Conservation (phyloP, 331 rosid genomes). For the Ulmus americana region DNA sequence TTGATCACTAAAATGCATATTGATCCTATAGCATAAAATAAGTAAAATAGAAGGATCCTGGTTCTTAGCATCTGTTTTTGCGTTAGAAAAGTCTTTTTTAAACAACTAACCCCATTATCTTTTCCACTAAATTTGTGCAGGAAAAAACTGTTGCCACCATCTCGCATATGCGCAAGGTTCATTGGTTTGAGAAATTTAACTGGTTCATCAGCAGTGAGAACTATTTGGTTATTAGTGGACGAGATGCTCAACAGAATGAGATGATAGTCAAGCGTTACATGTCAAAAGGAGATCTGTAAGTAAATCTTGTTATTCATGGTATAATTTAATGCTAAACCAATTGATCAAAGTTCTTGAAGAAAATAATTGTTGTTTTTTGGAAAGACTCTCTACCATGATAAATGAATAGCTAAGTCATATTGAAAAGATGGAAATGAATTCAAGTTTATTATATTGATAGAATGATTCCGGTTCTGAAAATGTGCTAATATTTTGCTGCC, state of each 20-base stretch:
- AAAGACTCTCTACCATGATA: too few species aligned
- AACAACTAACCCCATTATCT: neutral
- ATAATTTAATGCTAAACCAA: neutral
- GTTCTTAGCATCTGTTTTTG: too few species aligned
- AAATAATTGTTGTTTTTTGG: neutral
- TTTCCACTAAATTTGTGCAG: constrained; percentile 40
- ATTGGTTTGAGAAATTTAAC: constrained; percentile 98
- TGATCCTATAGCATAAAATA: too few species aligned
- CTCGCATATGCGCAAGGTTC: constrained; percentile 96
- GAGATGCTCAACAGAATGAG: constrained; percentile 99
- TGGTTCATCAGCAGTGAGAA: constrained; percentile 99
- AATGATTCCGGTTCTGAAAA: neutral
- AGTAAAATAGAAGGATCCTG: too few species aligned
- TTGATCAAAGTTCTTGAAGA: neutral
- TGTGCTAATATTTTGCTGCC: neutral
- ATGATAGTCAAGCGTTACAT: constrained; percentile 98
- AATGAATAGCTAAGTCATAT: too few species aligned
- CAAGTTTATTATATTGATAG: neutral
- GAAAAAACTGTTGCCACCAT: constrained; percentile 87
- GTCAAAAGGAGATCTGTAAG: constrained; percentile 98
- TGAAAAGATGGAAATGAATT: neutral
- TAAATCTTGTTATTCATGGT: constrained; percentile 25
- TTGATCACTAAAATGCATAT: neutral
- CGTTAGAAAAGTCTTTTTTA: too few species aligned
- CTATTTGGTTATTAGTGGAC: constrained; percentile 95